Base-by-base conservation (phyloP, 2,329 filamentous ascomycete species). In the Rhexocercosporidium sp. region DNA sequence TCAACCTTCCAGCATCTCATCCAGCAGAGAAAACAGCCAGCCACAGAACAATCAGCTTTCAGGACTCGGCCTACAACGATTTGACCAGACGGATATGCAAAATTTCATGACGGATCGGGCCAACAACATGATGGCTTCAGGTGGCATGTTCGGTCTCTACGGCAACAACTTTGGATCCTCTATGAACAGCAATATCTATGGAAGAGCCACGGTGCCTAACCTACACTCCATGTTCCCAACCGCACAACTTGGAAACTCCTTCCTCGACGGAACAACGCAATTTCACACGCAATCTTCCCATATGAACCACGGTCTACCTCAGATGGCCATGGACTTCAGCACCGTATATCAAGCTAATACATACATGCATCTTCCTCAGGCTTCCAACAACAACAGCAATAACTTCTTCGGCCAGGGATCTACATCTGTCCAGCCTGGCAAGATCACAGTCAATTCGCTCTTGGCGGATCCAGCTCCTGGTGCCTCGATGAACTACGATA, bases 41-140 rank as follows among this genome's bases (percentile, higher is more conserved):
- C 11, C 29, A 18, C 47, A 62, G 11, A 47, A 22, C 8, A 49
- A n/a, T 25, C 54, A 25, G 11, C 22, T 54, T 22, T 18, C 47
- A 54, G 34, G 22, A 27, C 18, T 54, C 9, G n/a, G 29, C 41
- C 25, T 20, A n/a, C 41, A 37, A 18, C 59, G 46, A 14, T 31
- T 37, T 14, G 29, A 37, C n/a, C 41, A 62, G 46, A 34, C 31
- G 4, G 31, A 34, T 8, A 37, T 49, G 18, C 59, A 47, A 34
- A 20, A n/a, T n/a, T 51, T 49, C 29, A 62, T 62, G 59, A n/a
- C 20, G 18, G 29, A 49, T 46, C 44, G 59, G 44, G 59, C 59
- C 3, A 49, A 49, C n/a, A 39, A 47, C 29, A 49, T 49, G 46
- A 62, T 62, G 59, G 22, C 25, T 18, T 51, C 41, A 14, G 22